These are phyloP conservation scores for Podospora pseudopauciseta DNA, from an alignment of 495 filamentous ascomycete species.

Conservation along the genomic window DNA sequence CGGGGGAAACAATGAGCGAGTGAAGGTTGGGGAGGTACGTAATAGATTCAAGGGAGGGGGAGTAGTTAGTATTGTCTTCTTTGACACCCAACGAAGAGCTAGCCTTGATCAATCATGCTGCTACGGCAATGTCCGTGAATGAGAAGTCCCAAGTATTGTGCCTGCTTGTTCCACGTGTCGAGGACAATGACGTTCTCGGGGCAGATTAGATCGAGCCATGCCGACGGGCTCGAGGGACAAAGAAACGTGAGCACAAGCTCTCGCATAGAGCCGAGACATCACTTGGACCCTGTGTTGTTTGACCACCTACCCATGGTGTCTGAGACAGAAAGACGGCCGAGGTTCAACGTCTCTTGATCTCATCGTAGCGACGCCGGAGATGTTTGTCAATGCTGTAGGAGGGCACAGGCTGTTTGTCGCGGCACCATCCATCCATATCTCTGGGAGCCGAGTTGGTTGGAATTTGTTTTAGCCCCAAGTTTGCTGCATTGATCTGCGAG, in stretches of 20 bases:
- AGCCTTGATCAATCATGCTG: constrained; percentile 2
- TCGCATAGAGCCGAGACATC: background rate
- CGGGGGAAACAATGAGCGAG: background rate
- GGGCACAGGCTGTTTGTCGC: background rate
- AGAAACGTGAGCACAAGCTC: background rate
- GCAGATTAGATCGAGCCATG: background rate
- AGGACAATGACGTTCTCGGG: background rate
- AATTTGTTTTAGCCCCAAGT: background rate
- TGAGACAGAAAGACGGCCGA: background rate
- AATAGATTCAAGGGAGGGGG: background rate
- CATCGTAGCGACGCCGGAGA: background rate
- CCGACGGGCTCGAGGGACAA: too few species aligned
- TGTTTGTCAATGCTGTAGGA: background rate
- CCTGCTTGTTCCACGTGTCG: background rate
- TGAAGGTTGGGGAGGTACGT: background rate
- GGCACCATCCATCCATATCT: background rate
- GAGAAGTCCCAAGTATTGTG: background rate
- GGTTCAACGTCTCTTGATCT: background rate
- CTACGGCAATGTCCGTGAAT: background rate
- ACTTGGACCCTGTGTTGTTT: background rate
- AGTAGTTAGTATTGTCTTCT: constrained; percentile 10
- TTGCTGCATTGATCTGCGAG: background rate
- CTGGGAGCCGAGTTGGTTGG: background rate
- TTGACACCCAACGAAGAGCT: constrained; percentile 9
- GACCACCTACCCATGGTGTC: background rate